Evolutionary conservation across 2,329 filamentous ascomycete genomes (phyloP).

Genomic region (Aspergillus sergii): DNA sequence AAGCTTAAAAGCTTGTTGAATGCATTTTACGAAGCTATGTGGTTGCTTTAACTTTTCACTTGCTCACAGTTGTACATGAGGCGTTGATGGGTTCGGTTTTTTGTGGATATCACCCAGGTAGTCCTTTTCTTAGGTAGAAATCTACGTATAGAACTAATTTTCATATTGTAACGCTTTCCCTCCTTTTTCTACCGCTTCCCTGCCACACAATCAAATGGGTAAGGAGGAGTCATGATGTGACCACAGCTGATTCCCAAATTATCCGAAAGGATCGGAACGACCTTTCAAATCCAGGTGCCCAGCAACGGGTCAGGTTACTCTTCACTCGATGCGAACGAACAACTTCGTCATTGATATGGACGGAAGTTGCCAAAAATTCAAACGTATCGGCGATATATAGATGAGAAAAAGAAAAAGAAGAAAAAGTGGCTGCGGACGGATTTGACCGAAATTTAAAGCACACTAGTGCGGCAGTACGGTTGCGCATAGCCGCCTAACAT

Average conservation of each 20-base stretch:
- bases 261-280: constrained; percentile 64
- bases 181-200: background rate
- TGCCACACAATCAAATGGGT: background rate
- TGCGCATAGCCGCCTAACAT: constrained; percentile 35
- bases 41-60: constrained; percentile 20
- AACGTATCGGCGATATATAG: constrained; percentile 56
- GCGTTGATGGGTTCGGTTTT: constrained; percentile 21
- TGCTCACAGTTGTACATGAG: constrained; percentile 10
- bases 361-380: constrained; percentile 57
- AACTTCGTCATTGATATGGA: constrained; percentile 53
- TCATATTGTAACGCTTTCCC: background rate
- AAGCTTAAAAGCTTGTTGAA: constrained; percentile 41
- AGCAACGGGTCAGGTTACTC: constrained; percentile 67
- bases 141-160: constrained; percentile 12
- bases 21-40: constrained; percentile 54
- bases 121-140: background rate
- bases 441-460: constrained; percentile 31
- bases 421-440: constrained; percentile 31
- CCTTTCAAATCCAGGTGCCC: constrained; percentile 70
- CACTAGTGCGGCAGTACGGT: constrained; percentile 34
- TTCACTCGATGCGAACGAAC: constrained; percentile 70
- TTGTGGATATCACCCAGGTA: background rate
- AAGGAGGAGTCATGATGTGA: constrained; percentile 48
- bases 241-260: constrained; percentile 74
- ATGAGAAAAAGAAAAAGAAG: constrained; percentile 40